Base-by-base conservation (phyloP, 345 rosid genomes). In the Ceriops decandra region DNA sequence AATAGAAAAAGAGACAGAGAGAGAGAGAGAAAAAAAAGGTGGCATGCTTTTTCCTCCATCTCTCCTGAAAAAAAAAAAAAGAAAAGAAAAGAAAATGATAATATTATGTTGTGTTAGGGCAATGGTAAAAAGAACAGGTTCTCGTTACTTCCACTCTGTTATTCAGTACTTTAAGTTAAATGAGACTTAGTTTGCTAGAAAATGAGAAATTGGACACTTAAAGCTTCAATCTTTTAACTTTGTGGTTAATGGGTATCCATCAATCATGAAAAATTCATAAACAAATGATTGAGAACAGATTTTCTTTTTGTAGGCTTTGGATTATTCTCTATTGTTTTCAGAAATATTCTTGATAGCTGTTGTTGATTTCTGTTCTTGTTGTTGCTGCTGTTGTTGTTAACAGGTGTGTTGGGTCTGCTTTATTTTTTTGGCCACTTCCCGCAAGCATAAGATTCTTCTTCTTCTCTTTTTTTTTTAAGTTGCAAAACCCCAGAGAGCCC, bases 381-480 rank as follows among this genome's bases (percentile, higher is more conserved):
- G 71, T 67, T 79, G 76, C 59, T 47, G 62, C 54, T 69, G 70
- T 69, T 75, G 70, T 69, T 62, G 73, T 68, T 76, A 74, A 65
- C 49, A 30, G 52, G 66, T 69, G 63, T 36, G 52, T 15, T 42
- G 49, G 17, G 15, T 72, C 74, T 68, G 61, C 67, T 81, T 85
- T 73, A 52, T 72, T 68, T 68, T 65, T 65, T 60, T 32, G 51
- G 82, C 84, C 86, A 72, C 78, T 79, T 72, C 77, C 83, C 68
- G 74, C 76, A 71, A 85, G 84, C 87, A 88, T 87, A 56, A 83
- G 90, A 90, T 90, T 87, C 95, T 46, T 69, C 79, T 24, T 24
- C 26, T 24, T 24, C 26, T 24, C 85, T 63, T 47, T 70, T 63
- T 52, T 70, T 28, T 28, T 28, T 24, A 24, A 28, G 76, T 72